phyloP scores from a whole-genome alignment of 2,329 filamentous ascomycete species.

The Epichloe sp. region DNA sequence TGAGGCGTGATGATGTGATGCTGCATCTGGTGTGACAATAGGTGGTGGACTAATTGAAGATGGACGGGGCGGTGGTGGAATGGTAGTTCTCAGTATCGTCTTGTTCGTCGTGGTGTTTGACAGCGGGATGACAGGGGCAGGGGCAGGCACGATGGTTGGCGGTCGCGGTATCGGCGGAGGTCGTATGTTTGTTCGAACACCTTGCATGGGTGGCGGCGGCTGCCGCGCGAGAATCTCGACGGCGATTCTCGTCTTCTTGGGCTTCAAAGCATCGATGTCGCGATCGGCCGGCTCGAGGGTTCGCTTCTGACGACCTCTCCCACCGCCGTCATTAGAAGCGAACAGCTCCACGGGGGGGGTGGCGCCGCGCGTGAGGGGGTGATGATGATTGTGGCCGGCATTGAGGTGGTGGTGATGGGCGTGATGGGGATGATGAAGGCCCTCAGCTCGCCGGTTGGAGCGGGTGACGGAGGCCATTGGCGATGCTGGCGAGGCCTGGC shows the following conservation, averaged over 20 bases:
- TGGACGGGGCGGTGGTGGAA: neutral
- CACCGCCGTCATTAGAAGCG: constrained; percentile 19
- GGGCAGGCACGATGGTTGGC: constrained; percentile 9
- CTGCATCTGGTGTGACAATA: constrained; percentile 1
- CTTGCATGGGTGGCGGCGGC: constrained; percentile 16
- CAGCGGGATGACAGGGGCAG: constrained; percentile 3
- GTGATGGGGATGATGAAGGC: constrained; percentile 21
- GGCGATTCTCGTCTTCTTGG: constrained; percentile 38
- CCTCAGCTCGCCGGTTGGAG: constrained; percentile 37
- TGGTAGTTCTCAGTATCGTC: neutral
- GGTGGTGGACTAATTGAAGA: constrained; percentile 1
- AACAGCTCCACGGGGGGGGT: constrained; percentile 1
- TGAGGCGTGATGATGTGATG: constrained; percentile 3
- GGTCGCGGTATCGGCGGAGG: constrained; percentile 15
- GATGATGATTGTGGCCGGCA: constrained; percentile 12
- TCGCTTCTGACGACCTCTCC: constrained; percentile 34
- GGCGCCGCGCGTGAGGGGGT: constrained; percentile 13
- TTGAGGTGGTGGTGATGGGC: constrained; percentile 14
- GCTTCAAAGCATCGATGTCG: constrained; percentile 30
- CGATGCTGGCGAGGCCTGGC: constrained; percentile 21
- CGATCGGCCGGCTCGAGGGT: constrained; percentile 29
- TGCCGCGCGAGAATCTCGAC: constrained; percentile 34
- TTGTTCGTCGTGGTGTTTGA: constrained; percentile 4
- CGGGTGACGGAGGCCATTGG: constrained; percentile 40
- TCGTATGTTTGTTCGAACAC: constrained; percentile 11